Evolutionary conservation across 805 yeast species (phyloP), one percentile per base, ranked within the genome.

Genomic region (Hanseniaspora nectarophila): DNA sequence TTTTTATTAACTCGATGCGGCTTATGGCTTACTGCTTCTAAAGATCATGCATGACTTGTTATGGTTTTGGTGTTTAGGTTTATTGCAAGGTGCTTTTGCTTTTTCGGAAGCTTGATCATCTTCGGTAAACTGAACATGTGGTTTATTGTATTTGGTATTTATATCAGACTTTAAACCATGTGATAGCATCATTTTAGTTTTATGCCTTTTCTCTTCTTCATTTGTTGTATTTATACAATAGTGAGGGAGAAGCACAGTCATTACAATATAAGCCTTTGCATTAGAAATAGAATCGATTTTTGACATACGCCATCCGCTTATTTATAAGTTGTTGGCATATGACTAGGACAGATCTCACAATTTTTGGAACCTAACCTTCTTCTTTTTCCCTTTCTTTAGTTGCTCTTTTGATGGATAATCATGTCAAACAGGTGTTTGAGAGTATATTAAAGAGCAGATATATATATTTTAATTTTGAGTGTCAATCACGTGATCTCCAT

Each of bases 231-330:
- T 29, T 16, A 28, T 37, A 37, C 34, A 21, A 12, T 8, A 16
- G 9, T 10, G 20, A 34, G 18, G 26, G 33, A 34, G 15, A 33
- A 39, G 45, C 13, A 49, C 53, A 31, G 53, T 49, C 31, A 49
- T 49, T 49, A 33, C 43, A 49, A 49, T 49, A 49, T 49, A 49
- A 49, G 46, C 53, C 53, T 49, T 49, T 49, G 46, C 53, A 28
- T 49, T 49, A 42, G 53, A 34, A 42, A 49, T 49, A 49, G 29
- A 49, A 39, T 42, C 23, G 34, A 42, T 42, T 24, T 42, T 42
- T 42, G 18, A 28, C 45, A 12, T 42, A 9, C 32, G 21, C 10
- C n/a, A 26, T 21, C 21, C 15, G 31, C 43, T 40, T 28, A n/a
- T 16, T 16, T 16, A 24, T 10, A 32, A 34, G 31, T 23, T 37